Base-by-base conservation (phyloP, 1,284 basidiomycete genomes). In the Ganoderma lingzhi region DNA sequence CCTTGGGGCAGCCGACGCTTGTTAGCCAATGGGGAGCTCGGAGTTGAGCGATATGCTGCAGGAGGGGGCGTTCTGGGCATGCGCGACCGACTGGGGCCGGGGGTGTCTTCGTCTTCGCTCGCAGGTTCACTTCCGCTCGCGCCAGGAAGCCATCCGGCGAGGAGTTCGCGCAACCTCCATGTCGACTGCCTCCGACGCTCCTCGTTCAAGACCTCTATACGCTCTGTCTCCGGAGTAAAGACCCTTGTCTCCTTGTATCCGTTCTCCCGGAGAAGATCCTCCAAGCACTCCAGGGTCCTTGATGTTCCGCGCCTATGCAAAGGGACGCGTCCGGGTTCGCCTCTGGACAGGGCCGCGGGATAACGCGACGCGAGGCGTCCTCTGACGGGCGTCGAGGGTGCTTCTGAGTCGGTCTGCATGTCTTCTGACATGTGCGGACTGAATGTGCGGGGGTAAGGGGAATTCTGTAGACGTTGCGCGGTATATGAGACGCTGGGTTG, bases 161-260 rank as follows among this genome's bases (percentile, higher is more conserved):
- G 74, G 70, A 90, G 90, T 51, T 70, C 62, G 32, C 71, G 69
- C 53, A 72, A 68, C 53, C 76, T 69, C 72, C 72, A 73, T 42
- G 65, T 69, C 3, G 70, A 65, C 51, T 76, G 45, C 74, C 71
- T 65, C 74, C 71, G 28, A 71, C 71, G 64, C 64, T 77, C 79
- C 48, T 76, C 72, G 75, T 75, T 78, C 76, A 68, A 77, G 74
- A 65, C 76, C 75, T 73, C 80, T 71, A 66, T 74, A 71, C 88
- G 85, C 73, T 95, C 93, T 0, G 85, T 83, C 79, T 96, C 93
- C 6, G 95, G 94, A 0, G 95, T 95, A 75, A 94, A 93, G 19
- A 96, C 86, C 41, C 95, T 86, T 0, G 94, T 96, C 78, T 96
- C 95, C 79, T 94, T 95, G 84, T 96, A 96, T 3, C 95, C 95